Evolutionary conservation across 441 rosid genomes (phyloP), one percentile per base, ranked within the genome.

Genomic region (Pelargonium citronellum): DNA sequence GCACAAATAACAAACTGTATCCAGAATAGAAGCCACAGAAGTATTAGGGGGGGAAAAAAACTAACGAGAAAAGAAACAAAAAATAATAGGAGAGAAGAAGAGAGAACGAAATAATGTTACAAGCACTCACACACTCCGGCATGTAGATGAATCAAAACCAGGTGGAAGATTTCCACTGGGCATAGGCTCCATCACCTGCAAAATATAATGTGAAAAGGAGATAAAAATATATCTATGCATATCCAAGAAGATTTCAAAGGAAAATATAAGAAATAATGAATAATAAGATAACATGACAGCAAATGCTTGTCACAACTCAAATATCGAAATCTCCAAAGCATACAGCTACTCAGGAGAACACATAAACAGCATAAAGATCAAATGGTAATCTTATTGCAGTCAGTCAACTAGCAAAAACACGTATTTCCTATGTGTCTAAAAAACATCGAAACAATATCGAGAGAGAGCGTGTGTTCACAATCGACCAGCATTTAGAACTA

Each of bases 91-190:
- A 22, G 72, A 75, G 60, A 49, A 22, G 24, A 22, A 19, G 13
- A 67, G 66, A 69, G 74, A 70, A 72, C 70, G 67, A 79, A 66
- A 81, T 75, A 79, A 76, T 75, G 51, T 78, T 73, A 72, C 84
- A 87, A 82, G 30, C 76, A 87, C 96, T 95, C 95, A 95, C 99
- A 95, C 93, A 83, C 99, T 92, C 86, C 98, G 91, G 91, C 99
- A 95, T 87, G 96, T 83, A 81, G 84, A 89, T 68, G 96, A 91
- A 88, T 92, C 99, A 89, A 95, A 90, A 88, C 97, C 99, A 77
- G 97, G 95, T 81, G 97, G 99, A 81, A 95, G 89, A 83, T 95
- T 95, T 85, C 99, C 98, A 83, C 98, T 90, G 79, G 97, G 96
- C 67, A 91, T 86, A 64, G 97, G 97, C 84, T 95, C 96, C 80